Base-by-base conservation (phyloP, 257 asterid genomes). In the Eustoma russellianum region DNA sequence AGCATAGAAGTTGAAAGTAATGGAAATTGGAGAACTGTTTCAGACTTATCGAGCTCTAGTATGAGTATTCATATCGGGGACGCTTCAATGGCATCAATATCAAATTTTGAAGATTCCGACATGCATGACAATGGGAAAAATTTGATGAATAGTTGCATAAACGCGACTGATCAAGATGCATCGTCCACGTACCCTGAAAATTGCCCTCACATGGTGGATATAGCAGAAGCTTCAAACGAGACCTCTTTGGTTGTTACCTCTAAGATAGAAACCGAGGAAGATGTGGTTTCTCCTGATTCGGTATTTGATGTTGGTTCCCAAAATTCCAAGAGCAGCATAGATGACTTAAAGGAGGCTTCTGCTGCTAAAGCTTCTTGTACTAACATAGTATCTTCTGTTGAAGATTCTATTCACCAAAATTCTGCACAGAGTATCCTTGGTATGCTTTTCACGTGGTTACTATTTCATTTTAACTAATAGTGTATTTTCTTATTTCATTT, bases 271-370 rank as follows among this genome's bases (percentile, higher is more conserved):
- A 64, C 67, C 47, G 86, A 72, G 75, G 73, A 77, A 64, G 74
- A 71, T 60, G 66, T 53, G 34, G 58, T 69, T 53, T 73, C 79
- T 61, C 72, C 74, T 47, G 81, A 84, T 73, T 66, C 82, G 0
- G 82, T 66, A 53, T 80, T 85, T 62, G 88, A 85, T 65, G 71
- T 62, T 64, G 81, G 73, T 72, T 79, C 90, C 34, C 59, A 61
- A 17, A 65, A 71, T 65, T 80, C 94, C 61, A 76, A 49, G 60
- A 69, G 74, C 65, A 74, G 86, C 65, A 50, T 35, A 1, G 70
- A 83, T 71, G 93, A 76, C 41, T 57, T 78, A 50, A 65, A 48
- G 55, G 84, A 74, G 47, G 61, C 69, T 52, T 56, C 78, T 70
- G 3, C 30, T 24, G 60, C 73, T 53, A 73, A 33, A 17, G 70